Evolutionary conservation across 768 basidiomycete species (phyloP), one percentile per base, ranked within the genome.

Genomic region (Suillus decipiens): DNA sequence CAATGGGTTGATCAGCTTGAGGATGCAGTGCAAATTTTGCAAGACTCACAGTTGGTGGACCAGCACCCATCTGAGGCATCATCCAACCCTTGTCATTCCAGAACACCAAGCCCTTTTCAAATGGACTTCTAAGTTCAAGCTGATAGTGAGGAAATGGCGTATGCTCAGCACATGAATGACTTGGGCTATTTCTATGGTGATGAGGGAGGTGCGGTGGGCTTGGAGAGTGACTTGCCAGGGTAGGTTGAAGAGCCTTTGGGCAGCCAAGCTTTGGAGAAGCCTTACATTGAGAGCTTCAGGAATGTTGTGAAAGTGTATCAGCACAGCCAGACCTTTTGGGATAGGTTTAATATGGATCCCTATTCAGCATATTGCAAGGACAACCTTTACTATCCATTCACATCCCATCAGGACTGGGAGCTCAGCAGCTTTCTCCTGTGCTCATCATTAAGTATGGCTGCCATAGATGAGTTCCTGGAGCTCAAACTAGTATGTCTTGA

Each of bases 381-480:
- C 1, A 61, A 61, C 22, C 24, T 71, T 1, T 78, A 72, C 60
- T 77, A 78, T 59, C 78, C 76, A 33, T 79, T 78, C 60, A 61
- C 67, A 8, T 67, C 69, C 24, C 60, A 64, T 12, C 55, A 63
- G 0, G 75, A 79, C 47, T 78, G 77, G 76, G 69, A 75, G 64
- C 33, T 75, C 2, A 74, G 68, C 0, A 68, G 61, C 9, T 77
- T 74, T 66, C 68, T 78, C 1, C 36, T 69, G 19, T 67, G 51
- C 11, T 73, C 70, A 5, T n/a, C 59, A 2, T n/a, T 79, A 47
- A 77, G 74, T 48, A 74, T 76, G 74, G 64, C 65, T 6, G 59
- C 61, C 8, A 71, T 76, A 5, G 65, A 75, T 28, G 59, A 68
- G 28, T 76, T 75, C 41, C 63, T 78, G 15, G 60, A 53, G 11